Evolutionary conservation across 129 eudicot genomes (phyloP), one percentile per base, ranked within the genome.

Genomic region (Ambrosia artemisiifolia): DNA sequence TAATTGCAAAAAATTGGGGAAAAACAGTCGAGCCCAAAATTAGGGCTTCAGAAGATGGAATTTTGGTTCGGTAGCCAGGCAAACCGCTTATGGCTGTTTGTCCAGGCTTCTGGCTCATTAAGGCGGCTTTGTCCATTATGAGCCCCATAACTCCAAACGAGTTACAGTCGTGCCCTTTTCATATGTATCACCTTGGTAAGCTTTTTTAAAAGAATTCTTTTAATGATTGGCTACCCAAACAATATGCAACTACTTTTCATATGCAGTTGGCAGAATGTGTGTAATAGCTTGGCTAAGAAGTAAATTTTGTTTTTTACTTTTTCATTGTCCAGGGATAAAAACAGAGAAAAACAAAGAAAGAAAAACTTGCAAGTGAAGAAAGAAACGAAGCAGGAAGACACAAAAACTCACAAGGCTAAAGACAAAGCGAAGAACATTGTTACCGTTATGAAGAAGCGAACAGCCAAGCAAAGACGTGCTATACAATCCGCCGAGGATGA

Each of bases 401-500:
- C 75, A 47, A 85, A 82, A 67, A 67, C 63, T 65, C 77, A 71
- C 75, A 86, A 86, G 79, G 68, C 80, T 51, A 92, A 84, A 80
- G 46, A 68, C 9, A 49, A 65, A 7, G 0, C 74, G 60, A 81
- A 70, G 43, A 63, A 78, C 47, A 42, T 80, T 3, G 66, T 65
- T 32, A 19, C 84, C 0, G 75, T 82, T 16, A 64, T 60, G 82
- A 89, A 81, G 82, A 93, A 93, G 84, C 85, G 85, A 80, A 93
- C 98, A n/a, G 98, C 95, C 36, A 82, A 85, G 74, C 88, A 93
- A 79, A 87, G 98, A 79, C 91, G 95, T 48, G 95, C 96, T 16
- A 84, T 63, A 34, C 96, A 87, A 54, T 85, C 95, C 7, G 85
- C 76, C 14, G 98, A 87, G 69, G 98, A 93, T 69, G 98, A 88